Conservation (phyloP, 371 early-diverging fungal species). For the Lichtheimia corymbifera region DNA sequence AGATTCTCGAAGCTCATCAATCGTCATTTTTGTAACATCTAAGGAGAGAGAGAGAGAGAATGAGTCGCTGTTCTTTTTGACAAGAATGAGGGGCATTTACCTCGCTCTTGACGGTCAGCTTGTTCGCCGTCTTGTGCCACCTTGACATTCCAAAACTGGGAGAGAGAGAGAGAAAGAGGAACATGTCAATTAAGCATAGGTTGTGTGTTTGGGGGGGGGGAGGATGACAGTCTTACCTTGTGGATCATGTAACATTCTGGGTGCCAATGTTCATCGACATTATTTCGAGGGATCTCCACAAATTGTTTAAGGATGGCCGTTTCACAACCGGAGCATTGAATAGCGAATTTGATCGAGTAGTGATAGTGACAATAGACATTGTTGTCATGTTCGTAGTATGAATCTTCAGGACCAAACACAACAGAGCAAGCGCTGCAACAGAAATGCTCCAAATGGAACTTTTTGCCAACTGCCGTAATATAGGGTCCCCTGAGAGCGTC, state of each 20-base stretch:
- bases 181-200: neutral
- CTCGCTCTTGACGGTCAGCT: neutral
- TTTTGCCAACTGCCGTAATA: constrained; percentile 89
- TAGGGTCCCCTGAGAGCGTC: constrained; percentile 88
- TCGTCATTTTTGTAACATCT: constrained; percentile 26
- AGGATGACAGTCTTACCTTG: no score
- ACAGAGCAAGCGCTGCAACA: constrained; percentile 93
- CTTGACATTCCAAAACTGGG: constrained; percentile 82
- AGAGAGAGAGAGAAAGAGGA: neutral
- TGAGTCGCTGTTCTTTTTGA: neutral
- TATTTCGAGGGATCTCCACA: constrained; percentile 86
- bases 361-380: constrained; percentile 93
- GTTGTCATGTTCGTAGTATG: constrained; percentile 92
- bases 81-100: neutral
- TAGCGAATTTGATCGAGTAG: constrained; percentile 77
- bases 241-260: constrained; percentile 99
- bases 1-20: constrained; percentile 48
- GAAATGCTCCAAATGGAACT: constrained; percentile 96
- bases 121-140: constrained; percentile 25
- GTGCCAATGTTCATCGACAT: constrained; percentile 92
- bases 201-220: no score
- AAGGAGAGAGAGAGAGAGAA: constrained; percentile 21
- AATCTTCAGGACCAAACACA: constrained; percentile 93
- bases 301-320: constrained; percentile 93
- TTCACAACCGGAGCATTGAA: constrained; percentile 91